Evolutionary conservation across 2,329 filamentous ascomycete genomes (phyloP), one percentile per base, ranked within the genome.

Genomic region (Pseudodiploospora longispora): DNA sequence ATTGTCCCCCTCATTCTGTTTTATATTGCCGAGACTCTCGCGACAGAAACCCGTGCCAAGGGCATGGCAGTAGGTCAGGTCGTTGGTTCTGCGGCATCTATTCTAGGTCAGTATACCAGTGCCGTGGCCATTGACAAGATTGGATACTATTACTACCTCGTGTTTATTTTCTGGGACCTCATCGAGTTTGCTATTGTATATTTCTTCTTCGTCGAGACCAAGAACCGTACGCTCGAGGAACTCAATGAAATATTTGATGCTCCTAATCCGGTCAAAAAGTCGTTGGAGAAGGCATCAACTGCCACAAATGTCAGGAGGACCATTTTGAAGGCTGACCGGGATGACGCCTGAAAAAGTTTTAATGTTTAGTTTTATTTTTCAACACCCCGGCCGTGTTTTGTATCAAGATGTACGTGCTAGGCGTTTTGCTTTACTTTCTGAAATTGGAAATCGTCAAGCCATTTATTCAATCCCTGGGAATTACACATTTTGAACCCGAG

Each of bases 71-170:
- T 46, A 29, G 39, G 39, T 28, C 33, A 37, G 19, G 39, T 46
- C 27, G 42, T 44, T 36, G 43, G 38, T 1, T 44, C 46, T 12
- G 43, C 46, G 5, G 46, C 46, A 6, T 41, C 38, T 36, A 47
- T 47, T 27, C 36, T 47, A 4, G 42, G 46, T 36, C 42, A 41
- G 30, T 47, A 47, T 35, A 47, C 46, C 27, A 41, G 6, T 6
- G 29, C 38, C 10, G 43, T 46, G 34, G 43, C 39, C 30, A 42
- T 46, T 33, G 40, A 37, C 6, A 38, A 48, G 1, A 60, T 69
- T 35, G 52, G 47, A 0, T 69, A 63, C 59, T 60, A 55, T 30
- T 66, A 66, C 45, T 69, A 65, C 40, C 52, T 61, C 33, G 55
- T 68, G 19, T 69, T 62, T 8, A 60, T 63, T 44, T 40, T 63